Evolutionary conservation across 257 asterid species (phyloP).

Genomic region (Solanum dulcamara): DNA sequence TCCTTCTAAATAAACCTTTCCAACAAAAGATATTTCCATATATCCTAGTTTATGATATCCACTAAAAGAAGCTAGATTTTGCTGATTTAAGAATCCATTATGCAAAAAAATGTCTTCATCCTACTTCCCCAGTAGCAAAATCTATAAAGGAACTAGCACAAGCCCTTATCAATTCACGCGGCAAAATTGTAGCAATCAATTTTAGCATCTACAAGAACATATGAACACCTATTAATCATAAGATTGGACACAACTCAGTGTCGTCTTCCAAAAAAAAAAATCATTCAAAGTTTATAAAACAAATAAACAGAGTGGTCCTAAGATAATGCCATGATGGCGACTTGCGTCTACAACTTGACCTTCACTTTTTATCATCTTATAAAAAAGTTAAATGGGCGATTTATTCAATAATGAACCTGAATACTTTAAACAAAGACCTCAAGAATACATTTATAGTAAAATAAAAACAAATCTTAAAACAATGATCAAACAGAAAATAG

Average conservation of each 20-base stretch:
- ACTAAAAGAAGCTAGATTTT: not conserved
- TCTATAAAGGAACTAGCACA: not conserved
- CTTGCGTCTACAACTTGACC: constrained; percentile 2
- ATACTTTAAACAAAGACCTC: too few species aligned
- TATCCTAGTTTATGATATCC: not conserved
- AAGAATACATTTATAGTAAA: too few species aligned
- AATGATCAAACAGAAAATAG: too few species aligned
- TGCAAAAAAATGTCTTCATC: not conserved
- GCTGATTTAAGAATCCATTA: not conserved
- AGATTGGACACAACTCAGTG: constrained; percentile 5
- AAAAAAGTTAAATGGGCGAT: too few species aligned
- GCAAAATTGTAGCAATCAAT: not conserved
- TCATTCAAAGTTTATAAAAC: not conserved
- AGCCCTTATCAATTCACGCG: not conserved
- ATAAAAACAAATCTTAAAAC: too few species aligned
- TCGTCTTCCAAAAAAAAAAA: not conserved
- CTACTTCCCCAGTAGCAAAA: constrained; percentile 10
- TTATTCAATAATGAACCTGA: too few species aligned
- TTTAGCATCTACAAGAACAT: constrained; percentile 9
- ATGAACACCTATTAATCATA: not conserved
- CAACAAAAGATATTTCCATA: not conserved
- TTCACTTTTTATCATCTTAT: not conserved
- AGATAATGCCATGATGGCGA: constrained; percentile 15
- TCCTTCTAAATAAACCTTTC: not conserved
- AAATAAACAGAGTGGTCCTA: not conserved